Base-by-base conservation (phyloP, 2,329 filamentous ascomycete genomes). In the Cryphonectria naterciae region DNA sequence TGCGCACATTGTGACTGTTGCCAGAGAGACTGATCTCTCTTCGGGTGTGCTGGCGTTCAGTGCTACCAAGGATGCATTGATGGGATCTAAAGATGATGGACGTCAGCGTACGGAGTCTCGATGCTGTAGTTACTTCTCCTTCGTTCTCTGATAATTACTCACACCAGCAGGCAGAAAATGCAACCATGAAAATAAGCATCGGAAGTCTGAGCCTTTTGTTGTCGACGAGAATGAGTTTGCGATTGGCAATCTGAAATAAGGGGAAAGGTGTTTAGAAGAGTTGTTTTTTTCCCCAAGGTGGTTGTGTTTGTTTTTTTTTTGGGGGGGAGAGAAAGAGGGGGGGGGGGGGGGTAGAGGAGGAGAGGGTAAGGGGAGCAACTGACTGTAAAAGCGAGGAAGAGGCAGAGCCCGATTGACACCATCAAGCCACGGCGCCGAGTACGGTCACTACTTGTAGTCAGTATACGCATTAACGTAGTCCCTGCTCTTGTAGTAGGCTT, bases 1-100 rank as follows among this genome's bases (percentile, higher is more conserved):
- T 64, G 87, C 88, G 28, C 85, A 85, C 87, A 89, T 89, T 71
- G 90, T 88, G 13, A 89, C 86, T 0, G 86, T 85, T 0, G 86
- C 72, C 49, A 74, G 65, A n/a, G 69, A 66, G 46, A 73, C 69
- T 6, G 69, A 68, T 25, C 72, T 61, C 60, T 73, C 69, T 41
- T 60, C 67, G 37, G 72, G 72, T 1, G 68, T 68, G 10, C 56
- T 66, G 10, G 70, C 68, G 49, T 73, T 73, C 25, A 73, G 68
- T 7, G 72, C 71, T 13, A 76, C 61, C 73, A 74, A 74, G 0
- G 75, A 75, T 39, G 74, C 74, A 39, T 76, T 71, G n/a, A 68
- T 71, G 4, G 75, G 71, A 39, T 76, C 74, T 75, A n/a, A 25
- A 13, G n/a, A 2, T 2, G 15, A 41, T n/a, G 13, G 17, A 25